These are phyloP conservation scores for Hypsizygus marmoreus DNA, from an alignment of 768 basidiomycete species.

Conservation along the genomic window DNA sequence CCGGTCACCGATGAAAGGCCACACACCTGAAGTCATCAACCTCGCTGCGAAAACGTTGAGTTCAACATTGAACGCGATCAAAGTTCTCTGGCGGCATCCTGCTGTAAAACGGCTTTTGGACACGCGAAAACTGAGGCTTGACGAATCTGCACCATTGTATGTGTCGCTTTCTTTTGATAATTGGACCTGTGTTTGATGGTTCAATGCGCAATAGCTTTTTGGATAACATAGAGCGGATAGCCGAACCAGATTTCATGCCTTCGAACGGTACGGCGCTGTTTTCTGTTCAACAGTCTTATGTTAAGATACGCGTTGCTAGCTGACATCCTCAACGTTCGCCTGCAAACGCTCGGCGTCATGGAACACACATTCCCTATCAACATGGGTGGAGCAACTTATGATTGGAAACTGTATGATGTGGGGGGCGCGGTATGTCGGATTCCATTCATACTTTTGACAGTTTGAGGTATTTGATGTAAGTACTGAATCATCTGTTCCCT, in stretches of 20 bases:
- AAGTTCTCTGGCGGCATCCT: constrained; percentile 71
- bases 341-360: constrained; percentile 79
- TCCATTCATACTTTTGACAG: constrained; percentile 8
- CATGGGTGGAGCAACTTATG: constrained; percentile 61
- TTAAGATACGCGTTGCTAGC: constrained; percentile 37
- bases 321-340: constrained; percentile 76
- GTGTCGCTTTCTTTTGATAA: constrained; percentile 25
- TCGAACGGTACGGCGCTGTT: constrained; percentile 52
- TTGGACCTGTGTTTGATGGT: constrained; percentile 1
- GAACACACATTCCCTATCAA: constrained; percentile 75
- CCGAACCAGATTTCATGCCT: constrained; percentile 70
- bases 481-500: not conserved
- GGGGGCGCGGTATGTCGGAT: constrained; percentile 69
- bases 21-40: constrained; percentile 43
- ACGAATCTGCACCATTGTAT: constrained; percentile 79
- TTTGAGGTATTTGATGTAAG: constrained; percentile 5
- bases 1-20: constrained; percentile 32
- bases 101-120: constrained; percentile 59
- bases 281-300: constrained; percentile 1
- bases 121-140: constrained; percentile 61
- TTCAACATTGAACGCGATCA: constrained; percentile 52
- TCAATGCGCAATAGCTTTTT: constrained; percentile 57
- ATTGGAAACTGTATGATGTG: constrained; percentile 84
- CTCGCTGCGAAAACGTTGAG: constrained; percentile 59
- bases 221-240: constrained; percentile 62